Conservation (phyloP, 768 basidiomycete genomes). For the Hericium alpestre region DNA sequence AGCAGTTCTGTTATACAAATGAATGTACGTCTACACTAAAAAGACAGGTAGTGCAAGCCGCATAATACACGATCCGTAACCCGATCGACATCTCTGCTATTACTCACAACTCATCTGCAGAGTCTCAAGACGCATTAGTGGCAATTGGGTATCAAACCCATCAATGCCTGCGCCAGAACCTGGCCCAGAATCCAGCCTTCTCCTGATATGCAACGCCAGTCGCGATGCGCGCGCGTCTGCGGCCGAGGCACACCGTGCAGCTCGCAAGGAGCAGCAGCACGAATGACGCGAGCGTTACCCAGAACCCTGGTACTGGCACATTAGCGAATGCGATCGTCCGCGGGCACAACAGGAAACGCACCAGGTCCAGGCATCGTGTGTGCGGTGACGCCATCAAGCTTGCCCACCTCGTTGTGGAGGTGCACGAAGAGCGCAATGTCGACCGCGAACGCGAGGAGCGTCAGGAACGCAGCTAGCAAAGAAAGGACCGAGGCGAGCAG, state of each 20-base stretch:
- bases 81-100: no score
- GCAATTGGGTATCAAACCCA: no score
- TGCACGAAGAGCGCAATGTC: constrained; percentile 65
- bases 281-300: constrained; percentile 9
- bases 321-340: background rate
- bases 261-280: constrained; percentile 9
- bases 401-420: constrained; percentile 45
- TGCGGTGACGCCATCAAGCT: constrained; percentile 33
- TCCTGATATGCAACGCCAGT: background rate
- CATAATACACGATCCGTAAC: no score
- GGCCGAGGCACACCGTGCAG: constrained; percentile 4
- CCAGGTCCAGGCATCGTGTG: constrained; percentile 54
- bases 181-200: background rate
- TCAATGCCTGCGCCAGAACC: background rate
- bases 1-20: no score
- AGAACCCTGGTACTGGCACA: constrained; percentile 4
- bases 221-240: constrained; percentile 11
- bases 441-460: constrained; percentile 64
- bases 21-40: no score
- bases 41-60: no score
- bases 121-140: no score
- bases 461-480: constrained; percentile 59
- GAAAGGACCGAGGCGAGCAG: constrained; percentile 38
- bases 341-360: constrained; percentile 20
- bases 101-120: no score